Evolutionary conservation across 495 filamentous ascomycete genomes (phyloP), one percentile per base, ranked within the genome.

Genomic region (Aspergillus asperescens): DNA sequence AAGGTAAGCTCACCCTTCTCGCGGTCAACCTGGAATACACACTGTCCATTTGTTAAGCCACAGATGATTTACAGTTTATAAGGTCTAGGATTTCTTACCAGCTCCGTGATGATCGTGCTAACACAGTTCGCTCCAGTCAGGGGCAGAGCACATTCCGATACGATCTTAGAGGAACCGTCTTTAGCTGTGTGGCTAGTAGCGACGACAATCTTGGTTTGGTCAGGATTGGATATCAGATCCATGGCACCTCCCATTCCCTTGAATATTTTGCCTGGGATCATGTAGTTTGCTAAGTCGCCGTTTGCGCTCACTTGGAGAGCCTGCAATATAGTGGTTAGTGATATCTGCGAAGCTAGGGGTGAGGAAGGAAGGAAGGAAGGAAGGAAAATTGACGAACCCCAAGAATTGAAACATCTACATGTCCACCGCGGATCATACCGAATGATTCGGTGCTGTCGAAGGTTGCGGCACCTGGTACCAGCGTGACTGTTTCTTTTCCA

Each of bases 211-310:
- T 93, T 95, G 22, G 90, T 96, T 41, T 77, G 71, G 53, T 78
- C 78, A 2, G 90, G 90, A 70, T 95, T 95, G 43, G 79, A 84
- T 43, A 96, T 89, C 37, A 96, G 70, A 63, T 96, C 90, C 90
- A 96, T 96, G 35, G 90, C 90, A n/a, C 90, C 90, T 25, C 90
- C 90, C 70, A 96, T 94, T 0, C 90, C 90, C 77, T 96, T 96
- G 61, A 96, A 72, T 0, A 75, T 85, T 75, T 94, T 95, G 38
- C 90, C 90, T 0, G 90, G 90, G 41, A 95, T 74, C 84, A 93
- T 93, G 58, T 89, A 96, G 72, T 93, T 94, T 20, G 90, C 90
- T 13, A 96, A 71, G 60, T 95, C 90, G 7, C 90, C 90, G 23
- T 77, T 82, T 35, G 81, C 86, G 59, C 78, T 82, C 25, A 95